phyloP scores from a whole-genome alignment of 768 basidiomycete species.

The Asterophora lycoperdoides region DNA sequence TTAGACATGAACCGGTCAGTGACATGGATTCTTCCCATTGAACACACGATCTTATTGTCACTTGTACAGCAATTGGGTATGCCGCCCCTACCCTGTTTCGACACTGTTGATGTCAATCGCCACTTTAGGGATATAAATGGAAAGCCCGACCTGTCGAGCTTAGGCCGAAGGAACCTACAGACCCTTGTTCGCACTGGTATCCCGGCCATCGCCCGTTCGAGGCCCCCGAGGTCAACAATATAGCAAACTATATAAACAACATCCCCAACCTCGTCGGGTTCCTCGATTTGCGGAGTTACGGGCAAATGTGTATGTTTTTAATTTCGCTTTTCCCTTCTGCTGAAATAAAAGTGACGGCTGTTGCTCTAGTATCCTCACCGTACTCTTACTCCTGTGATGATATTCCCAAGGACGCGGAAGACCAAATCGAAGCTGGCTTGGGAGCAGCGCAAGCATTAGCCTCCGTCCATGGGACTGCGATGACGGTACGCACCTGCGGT shows the following conservation, averaged over 20 bases:
- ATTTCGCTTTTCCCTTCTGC: not conserved
- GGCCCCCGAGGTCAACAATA: conserved; percentile 68
- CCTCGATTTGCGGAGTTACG: conserved; percentile 76
- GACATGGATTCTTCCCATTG: too few species aligned
- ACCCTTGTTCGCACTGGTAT: conserved; percentile 74
- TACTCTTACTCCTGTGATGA: conserved; percentile 68
- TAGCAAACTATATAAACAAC: conserved; percentile 62
- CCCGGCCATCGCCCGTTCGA: conserved; percentile 74
- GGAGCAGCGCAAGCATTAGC: conserved; percentile 54
- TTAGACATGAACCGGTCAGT: conserved; percentile 74
- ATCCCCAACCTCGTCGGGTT: conserved; percentile 57
- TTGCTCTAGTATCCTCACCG: conserved; percentile 62
- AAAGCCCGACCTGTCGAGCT: conserved; percentile 30
- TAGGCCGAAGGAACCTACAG: conserved; percentile 27
- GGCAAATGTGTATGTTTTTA: conserved; percentile 65
- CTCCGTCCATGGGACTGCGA: conserved; percentile 45
- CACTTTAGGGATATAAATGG: conserved; percentile 69
- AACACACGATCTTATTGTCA: not conserved
- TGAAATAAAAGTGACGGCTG: not conserved
- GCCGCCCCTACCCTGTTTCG: conserved; percentile 5
- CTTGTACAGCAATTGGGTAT: conserved; percentile 56
- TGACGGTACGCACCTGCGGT: conserved; percentile 34
- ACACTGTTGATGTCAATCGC: not conserved
- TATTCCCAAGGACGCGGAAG: conserved; percentile 61
- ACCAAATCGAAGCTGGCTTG: conserved; percentile 61